Conservation (phyloP, 805 yeast genomes). For the Metschnikowia sp. region DNA sequence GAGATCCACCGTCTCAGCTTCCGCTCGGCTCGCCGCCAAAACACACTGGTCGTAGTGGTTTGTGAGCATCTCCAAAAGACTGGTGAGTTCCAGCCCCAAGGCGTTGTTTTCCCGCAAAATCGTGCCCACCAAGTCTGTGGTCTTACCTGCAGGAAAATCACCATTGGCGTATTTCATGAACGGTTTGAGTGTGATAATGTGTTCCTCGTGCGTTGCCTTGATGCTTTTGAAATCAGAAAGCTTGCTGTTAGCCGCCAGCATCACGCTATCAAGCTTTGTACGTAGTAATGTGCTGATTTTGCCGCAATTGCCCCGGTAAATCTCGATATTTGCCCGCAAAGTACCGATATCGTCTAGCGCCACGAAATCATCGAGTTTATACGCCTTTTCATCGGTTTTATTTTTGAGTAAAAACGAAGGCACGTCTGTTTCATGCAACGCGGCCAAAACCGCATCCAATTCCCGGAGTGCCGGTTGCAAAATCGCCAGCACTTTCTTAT, state of each 20-base stretch:
- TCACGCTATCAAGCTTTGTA: background rate
- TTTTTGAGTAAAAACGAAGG: conserved; percentile 21
- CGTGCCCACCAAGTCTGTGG: conserved; percentile 7
- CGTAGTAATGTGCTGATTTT: conserved; percentile 3
- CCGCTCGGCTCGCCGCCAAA: conserved; percentile 30
- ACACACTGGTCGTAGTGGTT: conserved; percentile 80
- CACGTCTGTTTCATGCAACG: conserved; percentile 26
- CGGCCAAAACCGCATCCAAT: conserved; percentile 24
- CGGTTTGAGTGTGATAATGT: conserved; percentile 10
- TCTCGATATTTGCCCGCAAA: conserved; percentile 25
- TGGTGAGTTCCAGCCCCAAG: conserved; percentile 68
- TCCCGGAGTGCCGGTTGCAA: conserved; percentile 24
- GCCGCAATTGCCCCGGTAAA: conserved; percentile 24
- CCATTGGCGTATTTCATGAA: conserved; percentile 2
- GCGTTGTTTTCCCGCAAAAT: conserved; percentile 36
- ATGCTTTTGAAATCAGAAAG: conserved; percentile 16
- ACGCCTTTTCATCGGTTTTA: conserved; percentile 1
- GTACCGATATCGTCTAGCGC: conserved; percentile 29
- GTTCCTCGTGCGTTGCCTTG: conserved; percentile 13
- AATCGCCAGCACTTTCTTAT: conserved; percentile 5
- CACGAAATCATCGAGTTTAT: conserved; percentile 30
- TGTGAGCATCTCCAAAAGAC: conserved; percentile 65
- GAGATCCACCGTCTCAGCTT: conserved; percentile 26
- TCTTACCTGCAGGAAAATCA: background rate
- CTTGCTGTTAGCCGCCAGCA: background rate